Evolutionary conservation across 768 basidiomycete species (phyloP).

Genomic region (Clavaria fumosa): DNA sequence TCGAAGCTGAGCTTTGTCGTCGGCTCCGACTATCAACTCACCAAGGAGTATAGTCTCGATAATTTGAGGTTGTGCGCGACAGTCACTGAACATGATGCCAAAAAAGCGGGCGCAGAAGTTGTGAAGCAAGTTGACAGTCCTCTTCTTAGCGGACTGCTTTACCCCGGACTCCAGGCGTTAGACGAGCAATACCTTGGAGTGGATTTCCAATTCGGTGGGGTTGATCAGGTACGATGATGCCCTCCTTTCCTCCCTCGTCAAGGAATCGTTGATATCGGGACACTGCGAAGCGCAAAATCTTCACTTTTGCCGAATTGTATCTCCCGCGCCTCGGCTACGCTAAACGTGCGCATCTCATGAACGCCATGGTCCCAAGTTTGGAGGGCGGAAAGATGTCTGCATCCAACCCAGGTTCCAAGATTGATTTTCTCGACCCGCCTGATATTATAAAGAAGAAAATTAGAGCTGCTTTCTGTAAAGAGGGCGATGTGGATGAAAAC

Average conservation of each 20-base stretch:
- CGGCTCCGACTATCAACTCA: constrained; percentile 88
- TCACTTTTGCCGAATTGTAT: constrained; percentile 94
- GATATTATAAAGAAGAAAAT: constrained; percentile 79
- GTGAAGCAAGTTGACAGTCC: constrained; percentile 95
- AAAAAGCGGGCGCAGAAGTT: constrained; percentile 96
- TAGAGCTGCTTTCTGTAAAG: constrained; percentile 86
- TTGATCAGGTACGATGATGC: constrained; percentile 67
- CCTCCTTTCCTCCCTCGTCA: not conserved
- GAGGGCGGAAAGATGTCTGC: constrained; percentile 97
- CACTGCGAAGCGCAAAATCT: constrained; percentile 77
- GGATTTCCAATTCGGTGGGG: constrained; percentile 96
- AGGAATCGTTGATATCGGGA: not conserved
- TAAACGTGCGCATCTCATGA: constrained; percentile 97
- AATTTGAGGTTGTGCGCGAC: constrained; percentile 86
- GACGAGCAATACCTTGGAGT: constrained; percentile 94
- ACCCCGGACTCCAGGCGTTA: constrained; percentile 92
- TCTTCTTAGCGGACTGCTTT: constrained; percentile 78
- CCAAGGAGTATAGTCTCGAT: constrained; percentile 84
- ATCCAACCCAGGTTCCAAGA: constrained; percentile 94
- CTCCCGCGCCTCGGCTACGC: constrained; percentile 84
- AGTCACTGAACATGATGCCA: constrained; percentile 91
- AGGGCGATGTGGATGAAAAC: constrained; percentile 79
- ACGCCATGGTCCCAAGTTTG: constrained; percentile 90
- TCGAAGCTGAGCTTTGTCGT: constrained; percentile 70
- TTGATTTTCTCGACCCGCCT: constrained; percentile 88